Conservation (phyloP, 305 asterid species). For the Fraxinus greggii region DNA sequence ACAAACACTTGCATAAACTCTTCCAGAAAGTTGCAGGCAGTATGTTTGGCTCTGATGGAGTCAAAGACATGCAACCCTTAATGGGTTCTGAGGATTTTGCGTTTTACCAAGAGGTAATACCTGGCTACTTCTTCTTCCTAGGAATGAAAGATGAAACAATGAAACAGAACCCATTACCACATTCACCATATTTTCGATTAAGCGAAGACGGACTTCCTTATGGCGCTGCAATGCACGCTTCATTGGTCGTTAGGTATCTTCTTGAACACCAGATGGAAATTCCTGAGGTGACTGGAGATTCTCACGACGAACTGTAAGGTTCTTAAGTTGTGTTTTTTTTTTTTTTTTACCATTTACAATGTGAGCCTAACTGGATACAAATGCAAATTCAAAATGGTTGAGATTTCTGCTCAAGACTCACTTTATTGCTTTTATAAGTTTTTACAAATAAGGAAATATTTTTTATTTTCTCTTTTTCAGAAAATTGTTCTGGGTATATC, state of each 20-base stretch:
- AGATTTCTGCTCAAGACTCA: neutral
- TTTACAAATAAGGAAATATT: neutral
- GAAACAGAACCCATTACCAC: slow-evolving; percentile 40
- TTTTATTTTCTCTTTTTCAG: too few relatives aligned
- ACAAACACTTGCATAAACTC: slow-evolving; percentile 50
- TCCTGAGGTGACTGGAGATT: slow-evolving; percentile 21
- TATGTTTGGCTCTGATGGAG: slow-evolving; percentile 50
- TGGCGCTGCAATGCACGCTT: slow-evolving; percentile 95
- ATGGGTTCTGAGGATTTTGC: slow-evolving; percentile 93
- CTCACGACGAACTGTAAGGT: slow-evolving; percentile 60
- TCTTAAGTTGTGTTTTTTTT: neutral
- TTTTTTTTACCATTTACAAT: neutral
- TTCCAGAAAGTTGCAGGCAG: slow-evolving; percentile 59
- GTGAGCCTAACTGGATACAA: neutral
- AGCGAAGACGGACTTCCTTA: slow-evolving; percentile 74
- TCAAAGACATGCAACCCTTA: slow-evolving; percentile 58
- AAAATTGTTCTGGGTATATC: neutral
- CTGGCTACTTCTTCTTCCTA: slow-evolving; percentile 75
- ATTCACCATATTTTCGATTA: slow-evolving; percentile 62
- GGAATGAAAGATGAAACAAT: slow-evolving; percentile 61
- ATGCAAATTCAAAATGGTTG: neutral
- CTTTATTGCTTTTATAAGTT: neutral
- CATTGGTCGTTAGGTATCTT: slow-evolving; percentile 64
- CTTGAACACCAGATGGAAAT: slow-evolving; percentile 32
- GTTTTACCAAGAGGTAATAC: slow-evolving; percentile 67